Conservation (phyloP, 176 grass and related monocot species). For the Carex pumila region DNA sequence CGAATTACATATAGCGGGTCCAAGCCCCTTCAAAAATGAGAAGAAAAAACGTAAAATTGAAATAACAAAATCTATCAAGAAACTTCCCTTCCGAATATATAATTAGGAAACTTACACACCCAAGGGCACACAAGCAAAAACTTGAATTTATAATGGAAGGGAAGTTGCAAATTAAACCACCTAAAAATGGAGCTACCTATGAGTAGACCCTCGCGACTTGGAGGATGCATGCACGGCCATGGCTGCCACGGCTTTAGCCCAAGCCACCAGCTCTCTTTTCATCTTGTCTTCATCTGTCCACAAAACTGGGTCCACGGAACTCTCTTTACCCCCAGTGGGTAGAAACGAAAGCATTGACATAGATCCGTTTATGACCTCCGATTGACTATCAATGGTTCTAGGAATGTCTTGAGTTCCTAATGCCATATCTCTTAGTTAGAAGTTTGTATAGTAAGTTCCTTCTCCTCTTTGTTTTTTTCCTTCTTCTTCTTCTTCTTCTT, state of each 20-base stretch:
- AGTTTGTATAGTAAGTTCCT: neutral
- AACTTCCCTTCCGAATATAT: neutral
- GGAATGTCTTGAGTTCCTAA: conserved; percentile 24
- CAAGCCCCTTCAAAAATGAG: neutral
- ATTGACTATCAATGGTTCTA: neutral
- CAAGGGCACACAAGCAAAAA: conserved; percentile 15
- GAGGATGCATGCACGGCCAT: conserved; percentile 42
- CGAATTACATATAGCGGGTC: neutral
- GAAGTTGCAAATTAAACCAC: neutral
- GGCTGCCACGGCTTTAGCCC: conserved; percentile 72
- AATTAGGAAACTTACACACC: conserved; percentile 14
- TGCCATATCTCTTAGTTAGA: conserved; percentile 8
- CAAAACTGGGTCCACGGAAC: conserved; percentile 25
- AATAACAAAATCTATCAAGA: neutral
- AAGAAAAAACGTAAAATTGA: neutral
- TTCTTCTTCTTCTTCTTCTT: neutral
- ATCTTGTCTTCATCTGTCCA: conserved; percentile 50
- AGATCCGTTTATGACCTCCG: neutral
- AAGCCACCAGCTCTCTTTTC: conserved; percentile 53
- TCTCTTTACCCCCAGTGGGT: conserved; percentile 4
- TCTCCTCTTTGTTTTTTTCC: no score
- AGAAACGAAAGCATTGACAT: neutral
- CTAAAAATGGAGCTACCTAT: neutral
- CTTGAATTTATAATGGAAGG: neutral
- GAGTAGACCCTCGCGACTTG: neutral